Percentiles rank a stretch among this genome's conserved stretches.
phyloP scores from a whole-genome alignment of 805 yeast species.

The Ogataea henricii region DNA sequence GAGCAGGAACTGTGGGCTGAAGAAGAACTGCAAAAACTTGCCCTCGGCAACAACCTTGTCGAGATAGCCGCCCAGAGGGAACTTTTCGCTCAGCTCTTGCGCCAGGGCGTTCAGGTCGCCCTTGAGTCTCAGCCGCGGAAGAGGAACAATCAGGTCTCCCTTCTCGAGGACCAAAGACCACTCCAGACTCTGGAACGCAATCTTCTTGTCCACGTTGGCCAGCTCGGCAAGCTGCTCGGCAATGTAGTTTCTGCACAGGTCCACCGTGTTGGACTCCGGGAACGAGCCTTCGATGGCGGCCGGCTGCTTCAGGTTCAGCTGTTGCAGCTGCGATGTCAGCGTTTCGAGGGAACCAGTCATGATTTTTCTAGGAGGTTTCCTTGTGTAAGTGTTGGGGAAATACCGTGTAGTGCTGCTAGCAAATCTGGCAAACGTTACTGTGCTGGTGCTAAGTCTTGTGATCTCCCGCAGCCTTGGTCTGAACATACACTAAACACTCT shows the following conservation, averaged over 20 bases:
- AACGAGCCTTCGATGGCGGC: conserved; percentile 55
- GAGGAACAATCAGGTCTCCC: conserved; percentile 90
- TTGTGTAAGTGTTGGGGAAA: conserved; percentile 15
- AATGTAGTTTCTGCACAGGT: conserved; percentile 87
- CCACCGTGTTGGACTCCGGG: conserved; percentile 81
- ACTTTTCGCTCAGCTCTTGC: conserved; percentile 72
- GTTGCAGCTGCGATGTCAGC: conserved; percentile 27
- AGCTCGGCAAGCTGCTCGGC: conserved; percentile 72
- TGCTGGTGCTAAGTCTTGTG: not conserved
- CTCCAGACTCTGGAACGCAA: conserved; percentile 85
- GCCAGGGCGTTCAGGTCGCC: conserved; percentile 81
- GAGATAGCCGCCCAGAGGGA: conserved; percentile 72
- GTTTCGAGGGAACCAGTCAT: conserved; percentile 30
- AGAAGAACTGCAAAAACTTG: conserved; percentile 87
- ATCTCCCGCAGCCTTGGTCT: conserved; percentile 4
- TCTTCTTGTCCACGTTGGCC: conserved; percentile 65
- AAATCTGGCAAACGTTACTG: not conserved
- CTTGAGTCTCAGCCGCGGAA: conserved; percentile 86
- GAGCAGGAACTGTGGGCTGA: conserved; percentile 65
- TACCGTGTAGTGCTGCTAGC: conserved; percentile 3
- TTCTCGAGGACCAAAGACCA: conserved; percentile 83
- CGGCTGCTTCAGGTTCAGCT: conserved; percentile 41
- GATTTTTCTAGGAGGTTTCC: conserved; percentile 10
- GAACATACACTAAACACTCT: conserved; percentile 1
- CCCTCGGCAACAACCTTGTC: conserved; percentile 79